Evolutionary conservation across 2,329 filamentous ascomycete species (phyloP).

Genomic region (Pseudogymnoascus sp.): DNA sequence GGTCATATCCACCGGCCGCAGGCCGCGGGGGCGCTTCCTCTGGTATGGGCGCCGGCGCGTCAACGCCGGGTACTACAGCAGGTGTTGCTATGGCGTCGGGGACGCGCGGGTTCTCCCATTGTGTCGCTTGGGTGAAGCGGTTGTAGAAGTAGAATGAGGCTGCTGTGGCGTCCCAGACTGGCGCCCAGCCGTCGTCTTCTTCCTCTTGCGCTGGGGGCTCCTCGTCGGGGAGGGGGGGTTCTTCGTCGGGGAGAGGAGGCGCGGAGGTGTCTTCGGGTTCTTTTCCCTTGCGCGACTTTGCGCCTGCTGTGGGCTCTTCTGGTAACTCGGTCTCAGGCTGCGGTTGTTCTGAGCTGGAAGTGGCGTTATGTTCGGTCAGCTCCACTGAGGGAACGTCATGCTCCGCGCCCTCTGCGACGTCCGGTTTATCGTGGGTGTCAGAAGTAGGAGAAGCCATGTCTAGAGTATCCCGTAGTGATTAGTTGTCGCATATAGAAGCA

Average conservation of each 20-base stretch:
- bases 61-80: constrained; percentile 24
- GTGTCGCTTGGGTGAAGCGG: constrained; percentile 63
- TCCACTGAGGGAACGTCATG: neutral
- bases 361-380: neutral
- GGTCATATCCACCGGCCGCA: constrained; percentile 74
- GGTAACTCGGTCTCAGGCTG: neutral
- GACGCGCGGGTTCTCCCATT: constrained; percentile 83
- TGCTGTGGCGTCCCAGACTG: constrained; percentile 62
- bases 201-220: constrained; percentile 40
- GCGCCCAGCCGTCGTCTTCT: constrained; percentile 72
- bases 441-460: constrained; percentile 2
- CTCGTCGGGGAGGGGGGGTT: constrained; percentile 40
- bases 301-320: neutral
- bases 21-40: constrained; percentile 24
- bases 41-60: constrained; percentile 25
- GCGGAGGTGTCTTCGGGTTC: constrained; percentile 33
- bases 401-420: neutral
- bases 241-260: constrained; percentile 34
- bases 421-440: neutral
- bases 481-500: constrained; percentile 4
- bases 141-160: constrained; percentile 81
- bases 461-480: neutral
- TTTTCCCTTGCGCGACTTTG: constrained; percentile 20
- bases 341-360: neutral
- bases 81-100: constrained; percentile 35